phyloP scores from a whole-genome alignment of 768 basidiomycete genomes.

The Tricholoma flavovirens region DNA sequence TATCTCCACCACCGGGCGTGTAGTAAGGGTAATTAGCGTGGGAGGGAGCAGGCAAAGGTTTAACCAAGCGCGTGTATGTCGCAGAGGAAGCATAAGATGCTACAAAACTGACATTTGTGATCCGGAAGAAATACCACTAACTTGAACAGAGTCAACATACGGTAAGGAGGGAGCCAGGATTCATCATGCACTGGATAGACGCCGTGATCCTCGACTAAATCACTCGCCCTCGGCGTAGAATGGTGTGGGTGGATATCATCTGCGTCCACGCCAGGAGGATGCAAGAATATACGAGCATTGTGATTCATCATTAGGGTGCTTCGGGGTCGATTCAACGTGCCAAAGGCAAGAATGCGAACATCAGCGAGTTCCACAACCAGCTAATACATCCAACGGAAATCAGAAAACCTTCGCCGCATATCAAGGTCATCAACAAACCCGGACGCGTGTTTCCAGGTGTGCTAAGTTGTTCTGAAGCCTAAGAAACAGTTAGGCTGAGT shows the following conservation, averaged over 20 bases:
- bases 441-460: constrained; percentile 60
- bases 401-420: background rate
- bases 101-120: constrained; percentile 19
- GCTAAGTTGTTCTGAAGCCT: constrained; percentile 66
- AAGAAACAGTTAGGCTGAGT: background rate
- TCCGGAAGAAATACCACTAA: background rate
- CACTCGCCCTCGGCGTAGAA: constrained; percentile 11
- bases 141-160: constrained; percentile 21
- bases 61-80: constrained; percentile 39
- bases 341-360: constrained; percentile 67
- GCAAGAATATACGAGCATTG: constrained; percentile 64
- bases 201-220: constrained; percentile 35
- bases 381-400: constrained; percentile 28
- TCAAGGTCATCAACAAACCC: constrained; percentile 37
- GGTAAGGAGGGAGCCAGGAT: constrained; percentile 23
- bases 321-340: constrained; percentile 54
- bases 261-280: constrained; percentile 58
- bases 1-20: constrained; percentile 65
- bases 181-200: constrained; percentile 33
- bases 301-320: constrained; percentile 53
- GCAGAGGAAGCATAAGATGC: constrained; percentile 25
- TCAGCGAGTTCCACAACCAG: constrained; percentile 66
- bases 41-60: constrained; percentile 50
- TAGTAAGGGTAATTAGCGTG: constrained; percentile 68
- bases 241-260: constrained; percentile 5